These are phyloP conservation scores for Aspergillus quadrilineatus DNA, from an alignment of 2,329 filamentous ascomycete species.

Conservation along the genomic window DNA sequence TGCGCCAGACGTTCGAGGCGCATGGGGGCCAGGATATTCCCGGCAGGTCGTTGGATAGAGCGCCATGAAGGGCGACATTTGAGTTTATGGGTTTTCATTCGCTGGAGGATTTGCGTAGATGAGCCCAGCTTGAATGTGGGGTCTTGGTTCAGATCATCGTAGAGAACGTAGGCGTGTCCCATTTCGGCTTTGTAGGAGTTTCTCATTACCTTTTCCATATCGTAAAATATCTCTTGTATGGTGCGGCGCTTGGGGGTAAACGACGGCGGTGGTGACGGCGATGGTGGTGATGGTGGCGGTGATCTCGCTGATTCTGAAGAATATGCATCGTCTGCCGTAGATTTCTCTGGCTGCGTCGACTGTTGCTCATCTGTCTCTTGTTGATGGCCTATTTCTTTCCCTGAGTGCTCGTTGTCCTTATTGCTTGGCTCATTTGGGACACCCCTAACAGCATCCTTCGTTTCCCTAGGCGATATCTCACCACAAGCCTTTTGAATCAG, in stretches of 20 bases:
- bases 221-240: neutral
- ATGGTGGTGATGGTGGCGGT: neutral
- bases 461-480: no score
- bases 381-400: no score
- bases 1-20: neutral
- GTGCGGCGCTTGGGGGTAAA: neutral
- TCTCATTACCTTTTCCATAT: neutral
- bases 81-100: neutral
- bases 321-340: neutral
- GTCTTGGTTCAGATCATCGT: neutral
- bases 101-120: neutral
- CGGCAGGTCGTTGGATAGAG: neutral
- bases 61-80: neutral
- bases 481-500: neutral
- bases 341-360: neutral
- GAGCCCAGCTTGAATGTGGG: neutral
- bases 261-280: neutral
- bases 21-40: neutral
- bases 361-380: no score
- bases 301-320: neutral
- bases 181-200: neutral
- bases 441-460: no score
- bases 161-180: neutral
- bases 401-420: no score
- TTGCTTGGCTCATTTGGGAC: no score